Evolutionary conservation across 139 green algal species (phyloP), one percentile per base, ranked within the genome.

Genomic region (Tetradesmus lagerheimii): DNA sequence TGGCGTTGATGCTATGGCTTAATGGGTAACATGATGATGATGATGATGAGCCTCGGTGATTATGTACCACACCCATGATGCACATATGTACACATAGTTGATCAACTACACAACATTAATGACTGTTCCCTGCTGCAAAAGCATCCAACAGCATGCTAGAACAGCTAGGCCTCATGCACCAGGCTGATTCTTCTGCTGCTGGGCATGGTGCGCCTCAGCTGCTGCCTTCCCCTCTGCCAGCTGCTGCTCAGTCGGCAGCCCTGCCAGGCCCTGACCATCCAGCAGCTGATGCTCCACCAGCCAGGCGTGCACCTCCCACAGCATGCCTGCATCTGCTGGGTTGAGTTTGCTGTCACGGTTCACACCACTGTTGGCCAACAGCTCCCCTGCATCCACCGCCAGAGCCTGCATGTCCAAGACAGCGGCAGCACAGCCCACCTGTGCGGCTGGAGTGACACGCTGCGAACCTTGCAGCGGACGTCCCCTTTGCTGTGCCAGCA

Each of bases 251-350:
- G 12, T 66, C 15, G 25, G 53, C 66, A 77, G 12, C n/a, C 27
- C 66, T 77, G 66, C n/a, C 66, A n/a, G n/a, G n/a, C n/a, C 62
- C 62, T 74, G 62, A 5, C 62, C 62, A 74, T 74, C 62, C 62
- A 74, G 66, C 66, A 77, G 66, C 66, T 77, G 66, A 23, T 77
- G 66, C 66, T 77, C 25, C 66, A 77, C 5, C 66, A 77, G 66
- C 66, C 66, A 77, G 3, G 29, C n/a, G 15, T 77, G 66, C 25
- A 66, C 53, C 15, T 66, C 53, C 53, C 53, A 66, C 53, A 66
- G 18, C 53, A 66, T 66, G 53, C 53, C 53, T 25, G 15, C 20
- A 23, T 25, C 15, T 66, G 15, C 43, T 50, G 43, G 43, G 43
- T 5, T 50, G 43, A 9, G 6, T 9, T 50, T 50, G 43, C 43